Percentiles rank a stretch among this genome's conserved stretches.
phyloP scores from a whole-genome alignment of 148 eudicot species.

The Mesembryanthemum crystallinum region DNA sequence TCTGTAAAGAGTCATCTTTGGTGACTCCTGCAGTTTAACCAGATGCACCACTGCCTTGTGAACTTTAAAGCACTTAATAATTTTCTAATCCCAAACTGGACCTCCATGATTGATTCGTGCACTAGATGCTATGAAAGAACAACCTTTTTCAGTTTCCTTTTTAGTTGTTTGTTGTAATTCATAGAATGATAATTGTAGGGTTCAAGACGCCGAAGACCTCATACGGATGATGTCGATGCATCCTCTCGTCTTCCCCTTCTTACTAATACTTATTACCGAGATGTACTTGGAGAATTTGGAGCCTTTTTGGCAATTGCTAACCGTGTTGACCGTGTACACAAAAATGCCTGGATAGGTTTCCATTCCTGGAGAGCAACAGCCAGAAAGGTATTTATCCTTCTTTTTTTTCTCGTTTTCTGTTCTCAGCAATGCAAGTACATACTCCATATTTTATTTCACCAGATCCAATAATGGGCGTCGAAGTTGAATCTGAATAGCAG shows the following conservation, averaged over 20 bases:
- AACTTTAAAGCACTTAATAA: background rate
- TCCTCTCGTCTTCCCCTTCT: conserved; percentile 85
- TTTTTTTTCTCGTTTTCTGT: background rate
- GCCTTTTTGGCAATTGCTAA: conserved; percentile 83
- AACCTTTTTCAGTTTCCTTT: background rate
- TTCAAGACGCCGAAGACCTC: conserved; percentile 67
- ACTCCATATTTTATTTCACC: background rate
- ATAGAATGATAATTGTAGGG: conserved; percentile 43
- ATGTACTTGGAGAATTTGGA: conserved; percentile 74
- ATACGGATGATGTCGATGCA: conserved; percentile 79
- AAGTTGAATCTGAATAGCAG: background rate
- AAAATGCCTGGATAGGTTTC: conserved; percentile 96
- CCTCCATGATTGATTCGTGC: too few species aligned
- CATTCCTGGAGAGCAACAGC: conserved; percentile 96
- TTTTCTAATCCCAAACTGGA: background rate
- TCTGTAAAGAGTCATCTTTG: too few species aligned
- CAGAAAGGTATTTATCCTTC: conserved; percentile 63
- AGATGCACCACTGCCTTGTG: too few species aligned
- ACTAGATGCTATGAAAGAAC: too few species aligned
- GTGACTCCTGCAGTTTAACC: too few species aligned
- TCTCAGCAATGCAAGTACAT: background rate
- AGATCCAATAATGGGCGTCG: background rate
- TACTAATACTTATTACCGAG: conserved; percentile 63
- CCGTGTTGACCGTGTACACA: conserved; percentile 80
- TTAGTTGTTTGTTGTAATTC: background rate